phyloP scores from a whole-genome alignment of 2,329 filamentous ascomycete genomes.

The Kalmusia sp. region DNA sequence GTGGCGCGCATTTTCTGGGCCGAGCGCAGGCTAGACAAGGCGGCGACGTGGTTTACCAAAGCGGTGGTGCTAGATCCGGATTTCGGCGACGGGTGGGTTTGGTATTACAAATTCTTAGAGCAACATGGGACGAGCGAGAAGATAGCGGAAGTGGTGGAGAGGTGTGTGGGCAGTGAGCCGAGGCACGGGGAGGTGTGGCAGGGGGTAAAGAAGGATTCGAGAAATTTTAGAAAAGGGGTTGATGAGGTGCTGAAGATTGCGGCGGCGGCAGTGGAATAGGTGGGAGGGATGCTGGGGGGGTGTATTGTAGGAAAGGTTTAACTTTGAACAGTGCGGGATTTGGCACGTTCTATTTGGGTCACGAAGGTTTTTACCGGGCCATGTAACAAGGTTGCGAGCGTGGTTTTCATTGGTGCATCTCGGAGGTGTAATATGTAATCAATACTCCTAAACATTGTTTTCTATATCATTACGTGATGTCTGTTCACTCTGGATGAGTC shows the following conservation, averaged over 20 bases:
- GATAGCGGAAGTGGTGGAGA: conserved; percentile 79
- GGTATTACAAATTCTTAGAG: conserved; percentile 92
- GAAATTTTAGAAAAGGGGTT: conserved; percentile 74
- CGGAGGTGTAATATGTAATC: too few species aligned
- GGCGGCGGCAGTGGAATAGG: conserved; percentile 61
- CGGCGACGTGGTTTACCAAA: conserved; percentile 97
- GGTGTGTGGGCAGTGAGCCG: conserved; percentile 84
- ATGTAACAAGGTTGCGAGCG: too few species aligned
- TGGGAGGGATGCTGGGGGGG: background rate
- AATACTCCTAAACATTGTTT: too few species aligned
- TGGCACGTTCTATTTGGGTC: too few species aligned
- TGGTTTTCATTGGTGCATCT: too few species aligned
- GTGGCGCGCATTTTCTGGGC: conserved; percentile 96
- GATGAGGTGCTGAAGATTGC: conserved; percentile 88
- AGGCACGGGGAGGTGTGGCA: conserved; percentile 95
- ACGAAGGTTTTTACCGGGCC: too few species aligned
- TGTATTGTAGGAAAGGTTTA: too few species aligned
- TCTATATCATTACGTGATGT: too few species aligned
- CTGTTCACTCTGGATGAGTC: too few species aligned
- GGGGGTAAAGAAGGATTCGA: conserved; percentile 81
- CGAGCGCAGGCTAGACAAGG: conserved; percentile 90
- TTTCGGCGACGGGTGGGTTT: conserved; percentile 92
- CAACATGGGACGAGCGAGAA: conserved; percentile 97
- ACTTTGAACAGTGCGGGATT: too few species aligned
- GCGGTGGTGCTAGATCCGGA: conserved; percentile 88